phyloP scores from a whole-genome alignment of 129 eudicot genomes.

The Helichrysum umbraculigerum region DNA sequence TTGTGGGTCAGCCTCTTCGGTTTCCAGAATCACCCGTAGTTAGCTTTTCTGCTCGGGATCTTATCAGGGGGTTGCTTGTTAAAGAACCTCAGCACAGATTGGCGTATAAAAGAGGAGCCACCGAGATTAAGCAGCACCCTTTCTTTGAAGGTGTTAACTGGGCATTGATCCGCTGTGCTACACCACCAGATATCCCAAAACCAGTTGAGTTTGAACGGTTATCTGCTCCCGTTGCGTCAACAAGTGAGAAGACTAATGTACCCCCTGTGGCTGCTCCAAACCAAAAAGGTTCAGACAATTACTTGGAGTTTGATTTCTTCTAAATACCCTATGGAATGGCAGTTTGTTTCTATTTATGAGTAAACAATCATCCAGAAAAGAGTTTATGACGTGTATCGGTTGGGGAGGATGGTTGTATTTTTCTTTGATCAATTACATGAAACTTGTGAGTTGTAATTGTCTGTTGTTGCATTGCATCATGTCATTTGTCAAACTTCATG shows the following conservation, averaged over 20 bases:
- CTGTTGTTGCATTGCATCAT: slow-evolving; percentile 36
- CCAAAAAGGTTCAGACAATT: slow-evolving; percentile 57
- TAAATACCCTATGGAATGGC: slow-evolving; percentile 26
- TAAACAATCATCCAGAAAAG: background rate
- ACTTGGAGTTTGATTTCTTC: slow-evolving; percentile 75
- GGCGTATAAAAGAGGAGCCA: slow-evolving; percentile 81
- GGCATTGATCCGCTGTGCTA: slow-evolving; percentile 79
- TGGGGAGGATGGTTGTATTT: slow-evolving; percentile 28
- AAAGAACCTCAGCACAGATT: slow-evolving; percentile 79
- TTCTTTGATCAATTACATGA: slow-evolving; percentile 24
- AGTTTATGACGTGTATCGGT: slow-evolving; percentile 1
- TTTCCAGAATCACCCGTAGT: slow-evolving; percentile 74
- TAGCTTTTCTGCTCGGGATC: slow-evolving; percentile 73
- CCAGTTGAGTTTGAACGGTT: slow-evolving; percentile 56
- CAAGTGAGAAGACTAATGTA: slow-evolving; percentile 43
- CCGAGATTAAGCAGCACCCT: slow-evolving; percentile 82
- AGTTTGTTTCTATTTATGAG: slow-evolving; percentile 22
- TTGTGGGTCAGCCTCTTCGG: slow-evolving; percentile 74
- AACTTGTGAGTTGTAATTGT: slow-evolving; percentile 37
- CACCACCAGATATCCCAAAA: slow-evolving; percentile 68
- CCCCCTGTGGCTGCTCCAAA: slow-evolving; percentile 37
- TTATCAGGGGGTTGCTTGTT: slow-evolving; percentile 71
- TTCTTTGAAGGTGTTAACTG: slow-evolving; percentile 87
- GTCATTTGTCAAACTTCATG: slow-evolving; percentile 23
- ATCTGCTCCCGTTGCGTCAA: slow-evolving; percentile 35